phyloP scores from a whole-genome alignment of 2,329 filamentous ascomycete genomes.

The Microsporum canis region DNA sequence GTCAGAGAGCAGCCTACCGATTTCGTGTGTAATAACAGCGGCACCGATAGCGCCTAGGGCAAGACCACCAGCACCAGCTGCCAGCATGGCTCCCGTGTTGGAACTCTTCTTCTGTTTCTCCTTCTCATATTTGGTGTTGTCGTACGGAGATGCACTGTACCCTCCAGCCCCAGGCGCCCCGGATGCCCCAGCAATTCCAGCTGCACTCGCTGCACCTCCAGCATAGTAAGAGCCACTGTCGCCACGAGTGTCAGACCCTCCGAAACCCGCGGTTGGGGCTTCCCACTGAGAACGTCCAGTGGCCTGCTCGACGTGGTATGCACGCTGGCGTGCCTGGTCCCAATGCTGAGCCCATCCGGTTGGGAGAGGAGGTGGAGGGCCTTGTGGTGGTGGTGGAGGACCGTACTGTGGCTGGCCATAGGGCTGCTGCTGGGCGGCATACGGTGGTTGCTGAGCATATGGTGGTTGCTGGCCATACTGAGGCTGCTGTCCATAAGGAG shows the following conservation, averaged over 20 bases:
- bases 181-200: neutral
- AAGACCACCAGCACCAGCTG: conserved; percentile 48
- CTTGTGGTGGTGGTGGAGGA: conserved; percentile 23
- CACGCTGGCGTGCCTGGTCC: conserved; percentile 36
- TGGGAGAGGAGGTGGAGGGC: conserved; percentile 28
- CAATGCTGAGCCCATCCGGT: conserved; percentile 38
- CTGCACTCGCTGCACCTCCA: neutral
- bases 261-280: conserved; percentile 46
- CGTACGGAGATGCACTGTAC: neutral
- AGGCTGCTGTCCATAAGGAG: conserved; percentile 14
- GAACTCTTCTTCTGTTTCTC: conserved; percentile 30
- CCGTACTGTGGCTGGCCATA: conserved; percentile 13
- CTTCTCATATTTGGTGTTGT: conserved; percentile 9
- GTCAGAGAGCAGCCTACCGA: conserved; percentile 18
- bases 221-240: conserved; percentile 49
- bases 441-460: conserved; percentile 14
- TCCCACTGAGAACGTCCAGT: conserved; percentile 41
- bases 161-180: neutral
- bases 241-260: conserved; percentile 47
- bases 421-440: conserved; percentile 10
- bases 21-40: conserved; percentile 45
- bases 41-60: conserved; percentile 48
- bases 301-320: conserved; percentile 39
- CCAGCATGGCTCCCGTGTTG: conserved; percentile 42
- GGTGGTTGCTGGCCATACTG: conserved; percentile 9